A percentile compares a stretch with the other conserved stretches of the same genome.
Evolutionary conservation across 495 filamentous ascomycete species (phyloP).

Genomic region (Thermochaetoides thermophila): DNA sequence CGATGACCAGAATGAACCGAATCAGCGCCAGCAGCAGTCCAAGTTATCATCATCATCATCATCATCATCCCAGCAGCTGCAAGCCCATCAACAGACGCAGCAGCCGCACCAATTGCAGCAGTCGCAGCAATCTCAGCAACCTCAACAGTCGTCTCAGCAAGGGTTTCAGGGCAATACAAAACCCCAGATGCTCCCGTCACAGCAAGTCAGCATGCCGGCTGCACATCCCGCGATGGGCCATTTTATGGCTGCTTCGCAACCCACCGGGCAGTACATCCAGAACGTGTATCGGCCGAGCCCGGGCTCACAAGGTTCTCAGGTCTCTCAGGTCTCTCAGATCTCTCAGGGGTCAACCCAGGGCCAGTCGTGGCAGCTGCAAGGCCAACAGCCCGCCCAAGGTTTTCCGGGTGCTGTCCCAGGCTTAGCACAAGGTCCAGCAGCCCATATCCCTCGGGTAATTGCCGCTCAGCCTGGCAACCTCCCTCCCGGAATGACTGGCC

Average conservation of each 20-base stretch:
- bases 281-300: conserved; percentile 18
- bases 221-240: conserved; percentile 2
- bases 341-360: conserved; percentile 2
- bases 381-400: conserved; percentile 5
- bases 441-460: too few relatives aligned
- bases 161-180: conserved; percentile 1
- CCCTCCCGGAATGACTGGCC: conserved; percentile 7
- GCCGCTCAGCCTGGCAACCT: too few relatives aligned
- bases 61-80: not conserved
- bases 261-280: conserved; percentile 7
- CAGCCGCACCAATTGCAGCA: conserved; percentile 5
- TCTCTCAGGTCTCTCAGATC: conserved; percentile 2
- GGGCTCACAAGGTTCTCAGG: conserved; percentile 6
- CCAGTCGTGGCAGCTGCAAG: conserved; percentile 11
- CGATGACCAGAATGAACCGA: conserved; percentile 8
- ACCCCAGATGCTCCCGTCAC: not conserved
- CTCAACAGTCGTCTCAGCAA: conserved; percentile 4
- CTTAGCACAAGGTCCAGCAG: conserved; percentile 2
- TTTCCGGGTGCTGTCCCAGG: conserved; percentile 1
- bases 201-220: conserved; percentile 5
- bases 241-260: conserved; percentile 7
- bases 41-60: conserved; percentile 1
- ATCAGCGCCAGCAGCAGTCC: not conserved
- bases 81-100: not conserved
- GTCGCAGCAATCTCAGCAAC: conserved; percentile 1